A percentile compares a stretch with the other conserved stretches of the same genome.
These are phyloP conservation scores for Pichia membranifaciens DNA, from an alignment of 805 yeast genomes.

Conservation along the genomic window DNA sequence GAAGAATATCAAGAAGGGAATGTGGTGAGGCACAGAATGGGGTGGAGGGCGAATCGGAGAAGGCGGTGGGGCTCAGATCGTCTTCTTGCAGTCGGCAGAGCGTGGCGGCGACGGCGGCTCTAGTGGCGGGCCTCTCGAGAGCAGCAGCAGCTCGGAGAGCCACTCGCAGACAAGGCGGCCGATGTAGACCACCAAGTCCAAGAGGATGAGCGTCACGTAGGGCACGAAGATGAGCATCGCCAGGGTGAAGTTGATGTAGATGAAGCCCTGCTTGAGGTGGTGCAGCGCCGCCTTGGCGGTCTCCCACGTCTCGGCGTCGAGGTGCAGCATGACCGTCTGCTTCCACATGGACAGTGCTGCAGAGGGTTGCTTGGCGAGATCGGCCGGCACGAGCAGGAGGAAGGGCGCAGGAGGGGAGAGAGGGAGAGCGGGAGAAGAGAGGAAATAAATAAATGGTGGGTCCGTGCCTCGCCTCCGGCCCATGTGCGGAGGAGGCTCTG, in stretches of 20 bases:
- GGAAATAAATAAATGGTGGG: too few species aligned
- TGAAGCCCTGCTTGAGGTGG: slow-evolving; percentile 17
- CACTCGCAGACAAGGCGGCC: slow-evolving; percentile 15
- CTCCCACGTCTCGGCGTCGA: background rate
- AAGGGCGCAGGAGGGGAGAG: background rate
- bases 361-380: background rate
- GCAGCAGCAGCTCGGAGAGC: background rate
- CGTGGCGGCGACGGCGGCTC: too few species aligned
- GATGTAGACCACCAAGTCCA: slow-evolving; percentile 23
- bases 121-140: too few species aligned
- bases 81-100: too few species aligned
- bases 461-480: too few species aligned
- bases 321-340: too few species aligned
- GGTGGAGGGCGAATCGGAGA: too few species aligned
- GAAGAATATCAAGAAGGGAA: too few species aligned
- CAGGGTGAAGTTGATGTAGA: slow-evolving; percentile 16
- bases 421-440: background rate
- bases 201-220: slow-evolving; percentile 18
- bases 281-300: slow-evolving; percentile 1
- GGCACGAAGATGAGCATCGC: slow-evolving; percentile 17
- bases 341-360: too few species aligned
- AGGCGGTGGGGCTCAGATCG: too few species aligned
- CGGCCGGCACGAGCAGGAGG: background rate
- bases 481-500: too few species aligned
- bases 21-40: too few species aligned